These are phyloP conservation scores for Aspergillus spinulosporus DNA, from an alignment of 2,329 filamentous ascomycete species.

Conservation along the genomic window DNA sequence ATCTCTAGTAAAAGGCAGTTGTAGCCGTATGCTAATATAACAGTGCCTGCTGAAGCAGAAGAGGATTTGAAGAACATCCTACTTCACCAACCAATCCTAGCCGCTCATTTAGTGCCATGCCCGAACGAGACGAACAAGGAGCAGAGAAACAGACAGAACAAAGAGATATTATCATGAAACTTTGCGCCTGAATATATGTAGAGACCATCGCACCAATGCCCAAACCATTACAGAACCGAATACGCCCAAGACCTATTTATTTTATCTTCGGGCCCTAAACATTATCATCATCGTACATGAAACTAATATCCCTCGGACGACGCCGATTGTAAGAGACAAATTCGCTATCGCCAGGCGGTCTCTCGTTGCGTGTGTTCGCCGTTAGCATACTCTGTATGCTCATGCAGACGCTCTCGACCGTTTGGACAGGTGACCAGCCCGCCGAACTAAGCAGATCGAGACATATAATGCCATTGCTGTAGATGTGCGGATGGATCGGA, in stretches of 20 bases:
- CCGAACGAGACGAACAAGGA: not conserved
- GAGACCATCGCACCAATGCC: not conserved
- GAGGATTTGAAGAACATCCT: not conserved
- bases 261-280: slow-evolving; percentile 51
- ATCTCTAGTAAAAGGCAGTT: not conserved
- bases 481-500: slow-evolving; percentile 95
- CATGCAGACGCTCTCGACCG: slow-evolving; percentile 95
- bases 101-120: too few relatives aligned
- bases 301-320: slow-evolving; percentile 84
- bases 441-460: slow-evolving; percentile 84
- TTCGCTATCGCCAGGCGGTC: slow-evolving; percentile 84
- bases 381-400: slow-evolving; percentile 98
- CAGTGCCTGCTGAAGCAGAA: not conserved
- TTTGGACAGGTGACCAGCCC: slow-evolving; percentile 96
- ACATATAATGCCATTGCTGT: slow-evolving; percentile 98
- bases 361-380: slow-evolving; percentile 86
- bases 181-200: not conserved
- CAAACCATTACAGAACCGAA: not conserved
- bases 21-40: not conserved
- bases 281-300: slow-evolving; percentile 88
- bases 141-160: too few relatives aligned
- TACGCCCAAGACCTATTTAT: too few relatives aligned
- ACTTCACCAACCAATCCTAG: too few relatives aligned
- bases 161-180: too few relatives aligned
- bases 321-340: slow-evolving; percentile 80